phyloP scores from a whole-genome alignment of 345 rosid genomes.

The Citrus medica region DNA sequence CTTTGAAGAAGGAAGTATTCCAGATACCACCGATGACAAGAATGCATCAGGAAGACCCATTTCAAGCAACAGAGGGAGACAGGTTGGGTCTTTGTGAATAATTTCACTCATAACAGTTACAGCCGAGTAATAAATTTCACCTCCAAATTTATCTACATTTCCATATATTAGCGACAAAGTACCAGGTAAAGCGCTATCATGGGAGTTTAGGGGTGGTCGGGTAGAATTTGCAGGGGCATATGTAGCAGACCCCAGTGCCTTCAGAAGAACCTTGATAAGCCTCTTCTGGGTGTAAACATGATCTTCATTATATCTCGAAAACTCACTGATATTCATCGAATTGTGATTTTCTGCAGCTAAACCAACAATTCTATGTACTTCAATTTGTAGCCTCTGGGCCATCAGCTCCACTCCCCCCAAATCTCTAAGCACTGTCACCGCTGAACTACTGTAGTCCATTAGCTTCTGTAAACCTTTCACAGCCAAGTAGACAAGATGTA shows the following conservation, averaged over 20 bases:
- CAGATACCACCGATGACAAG: conserved; percentile 80
- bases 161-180: conserved; percentile 70
- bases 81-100: conserved; percentile 95
- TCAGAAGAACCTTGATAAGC: conserved; percentile 86
- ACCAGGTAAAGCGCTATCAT: conserved; percentile 71
- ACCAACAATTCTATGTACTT: conserved; percentile 73
- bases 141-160: conserved; percentile 83
- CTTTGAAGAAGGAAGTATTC: conserved; percentile 87
- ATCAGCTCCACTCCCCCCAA: conserved; percentile 92
- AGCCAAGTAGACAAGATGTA: conserved; percentile 90
- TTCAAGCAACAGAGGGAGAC: conserved; percentile 72
- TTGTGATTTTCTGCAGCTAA: conserved; percentile 43
- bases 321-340: conserved; percentile 60
- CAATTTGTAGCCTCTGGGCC: conserved; percentile 80
- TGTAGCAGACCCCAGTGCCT: conserved; percentile 95
- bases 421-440: conserved; percentile 81
- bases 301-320: conserved; percentile 56
- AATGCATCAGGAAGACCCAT: conserved; percentile 91
- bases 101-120: conserved; percentile 98
- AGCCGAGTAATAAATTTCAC: conserved; percentile 90
- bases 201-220: conserved; percentile 62
- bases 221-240: conserved; percentile 69
- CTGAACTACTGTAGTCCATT: conserved; percentile 93
- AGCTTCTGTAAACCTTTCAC: conserved; percentile 92
- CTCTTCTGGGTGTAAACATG: conserved; percentile 68